Percentiles rank a stretch among this genome's conserved stretches.
phyloP scores from a whole-genome alignment of 1,284 basidiomycete species.

The Cryptococcus wingfieldii region DNA sequence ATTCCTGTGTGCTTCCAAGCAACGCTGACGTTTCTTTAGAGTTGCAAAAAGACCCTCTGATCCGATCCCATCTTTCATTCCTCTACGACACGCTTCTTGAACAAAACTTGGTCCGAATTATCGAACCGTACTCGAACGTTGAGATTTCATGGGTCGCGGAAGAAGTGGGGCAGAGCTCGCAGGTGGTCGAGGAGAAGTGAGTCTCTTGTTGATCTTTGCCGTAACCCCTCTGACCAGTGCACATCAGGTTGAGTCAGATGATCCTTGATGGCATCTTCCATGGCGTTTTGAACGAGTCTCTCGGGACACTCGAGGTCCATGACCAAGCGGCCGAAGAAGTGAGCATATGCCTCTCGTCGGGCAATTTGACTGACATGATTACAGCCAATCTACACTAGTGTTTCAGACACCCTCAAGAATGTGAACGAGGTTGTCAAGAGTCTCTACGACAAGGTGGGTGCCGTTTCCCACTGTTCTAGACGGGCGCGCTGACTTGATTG shows the following conservation, averaged over 20 bases:
- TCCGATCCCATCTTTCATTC: slow-evolving; percentile 85
- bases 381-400: slow-evolving; percentile 78
- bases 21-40: slow-evolving; percentile 53
- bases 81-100: slow-evolving; percentile 93
- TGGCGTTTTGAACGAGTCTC: slow-evolving; percentile 91
- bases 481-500: not conserved
- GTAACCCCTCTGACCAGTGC: slow-evolving; percentile 1
- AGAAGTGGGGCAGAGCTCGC: slow-evolving; percentile 80
- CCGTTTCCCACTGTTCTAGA: not conserved
- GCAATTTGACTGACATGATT: not conserved
- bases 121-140: slow-evolving; percentile 90
- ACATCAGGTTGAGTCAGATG: slow-evolving; percentile 83
- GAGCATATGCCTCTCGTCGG: slow-evolving; percentile 37
- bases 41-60: slow-evolving; percentile 87
- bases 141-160: slow-evolving; percentile 87
- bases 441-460: slow-evolving; percentile 74
- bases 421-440: slow-evolving; percentile 88
- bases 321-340: slow-evolving; percentile 80
- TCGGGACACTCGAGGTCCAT: slow-evolving; percentile 85
- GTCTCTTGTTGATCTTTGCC: slow-evolving; percentile 31
- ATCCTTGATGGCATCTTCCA: slow-evolving; percentile 93
- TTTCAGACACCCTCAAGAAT: slow-evolving; percentile 82
- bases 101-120: slow-evolving; percentile 88
- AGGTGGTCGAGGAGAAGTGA: slow-evolving; percentile 91
- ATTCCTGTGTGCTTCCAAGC: not conserved